Base-by-base conservation (phyloP, 23 red algal genomes). In the Gracilaria domingensis region DNA sequence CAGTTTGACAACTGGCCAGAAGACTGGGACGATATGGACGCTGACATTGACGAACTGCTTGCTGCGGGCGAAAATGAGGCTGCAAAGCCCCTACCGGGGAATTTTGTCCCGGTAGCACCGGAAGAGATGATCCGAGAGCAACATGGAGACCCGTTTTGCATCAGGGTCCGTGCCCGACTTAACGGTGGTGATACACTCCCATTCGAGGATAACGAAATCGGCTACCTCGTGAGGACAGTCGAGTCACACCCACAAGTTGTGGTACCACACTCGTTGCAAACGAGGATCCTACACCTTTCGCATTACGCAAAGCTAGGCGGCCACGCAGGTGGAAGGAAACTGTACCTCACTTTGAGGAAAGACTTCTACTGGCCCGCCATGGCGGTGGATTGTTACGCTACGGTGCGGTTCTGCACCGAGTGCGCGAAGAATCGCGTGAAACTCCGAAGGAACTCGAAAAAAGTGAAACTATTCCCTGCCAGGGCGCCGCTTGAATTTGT, bases 31-130 rank as follows among this genome's bases (percentile, higher is more conserved):
- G n/a, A 26, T 16, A 8, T 14, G 58, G 49, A 83, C 40, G 80
- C 26, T 12, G n/a, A 60, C 8, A 60, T 47, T 60, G 80, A 58
- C 53, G 80, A 83, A 47, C 29, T 83, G 9, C 56, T 83, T n/a
- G 24, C 36, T 11, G 2, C 57, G 13, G n/a, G 32, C n/a, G 55
- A 34, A 32, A 54, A 11, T 26, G 48, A 37, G 49, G 48, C 53
- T 45, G 42, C 42, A 45, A 45, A 45, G 42, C 42, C 42, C 42
- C 42, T 45, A 45, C 42, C 42, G 42, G 80, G 29, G 23, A 32
- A 30, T 37, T 64, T 64, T 64, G 21, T 64, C 58, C 58, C 58
- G 23, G 26, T 64, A 26, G 3, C 58, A 64, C 58, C 58, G 21
- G 58, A 64, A 64, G 58, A 64, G 14, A 64, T 64, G 58, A 64